Percentiles rank a stretch among this genome's conserved stretches.
These are phyloP conservation scores for Acer yangbiense DNA, from an alignment of 345 rosid genomes.

Conservation along the genomic window DNA sequence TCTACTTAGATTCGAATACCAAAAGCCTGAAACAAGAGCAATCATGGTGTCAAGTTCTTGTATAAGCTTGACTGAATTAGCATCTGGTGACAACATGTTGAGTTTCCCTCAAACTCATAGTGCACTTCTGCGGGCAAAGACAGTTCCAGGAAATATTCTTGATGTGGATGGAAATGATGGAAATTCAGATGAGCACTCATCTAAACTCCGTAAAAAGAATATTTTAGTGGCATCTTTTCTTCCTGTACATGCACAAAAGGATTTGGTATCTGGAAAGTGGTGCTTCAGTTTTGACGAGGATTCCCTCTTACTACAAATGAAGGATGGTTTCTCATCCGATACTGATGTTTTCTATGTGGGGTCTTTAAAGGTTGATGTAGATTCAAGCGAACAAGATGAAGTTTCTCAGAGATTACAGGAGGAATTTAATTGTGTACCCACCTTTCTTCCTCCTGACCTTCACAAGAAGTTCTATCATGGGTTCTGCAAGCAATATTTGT, in stretches of 20 bases:
- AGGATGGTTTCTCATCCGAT: conserved; percentile 44
- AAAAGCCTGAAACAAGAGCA: not conserved
- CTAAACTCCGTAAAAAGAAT: conserved; percentile 24
- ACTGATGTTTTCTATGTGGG: conserved; percentile 47
- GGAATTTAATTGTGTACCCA: conserved; percentile 46
- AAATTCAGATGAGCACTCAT: conserved; percentile 32
- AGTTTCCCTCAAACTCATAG: conserved; percentile 55
- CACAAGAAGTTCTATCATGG: conserved; percentile 48
- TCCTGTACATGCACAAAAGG: conserved; percentile 43
- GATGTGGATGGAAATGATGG: conserved; percentile 41
- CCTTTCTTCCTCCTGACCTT: conserved; percentile 47
- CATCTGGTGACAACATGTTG: conserved; percentile 51
- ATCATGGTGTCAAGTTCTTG: conserved; percentile 69
- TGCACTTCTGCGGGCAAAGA: conserved; percentile 56
- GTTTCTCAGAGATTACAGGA: conserved; percentile 43
- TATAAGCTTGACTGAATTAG: conserved; percentile 61
- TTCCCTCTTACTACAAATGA: conserved; percentile 40
- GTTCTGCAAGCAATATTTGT: conserved; percentile 48
- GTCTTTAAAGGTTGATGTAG: conserved; percentile 43
- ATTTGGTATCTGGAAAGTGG: conserved; percentile 42
- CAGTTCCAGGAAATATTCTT: conserved; percentile 58
- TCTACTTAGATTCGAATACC: not conserved
- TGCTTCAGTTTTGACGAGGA: conserved; percentile 39
- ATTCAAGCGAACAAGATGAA: conserved; percentile 44
- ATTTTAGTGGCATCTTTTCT: conserved; percentile 49